Percentiles rank a stretch among this genome's conserved stretches.
Evolutionary conservation across 2,329 filamentous ascomycete genomes (phyloP).

Genomic region (Pestalotiopsis sp.): DNA sequence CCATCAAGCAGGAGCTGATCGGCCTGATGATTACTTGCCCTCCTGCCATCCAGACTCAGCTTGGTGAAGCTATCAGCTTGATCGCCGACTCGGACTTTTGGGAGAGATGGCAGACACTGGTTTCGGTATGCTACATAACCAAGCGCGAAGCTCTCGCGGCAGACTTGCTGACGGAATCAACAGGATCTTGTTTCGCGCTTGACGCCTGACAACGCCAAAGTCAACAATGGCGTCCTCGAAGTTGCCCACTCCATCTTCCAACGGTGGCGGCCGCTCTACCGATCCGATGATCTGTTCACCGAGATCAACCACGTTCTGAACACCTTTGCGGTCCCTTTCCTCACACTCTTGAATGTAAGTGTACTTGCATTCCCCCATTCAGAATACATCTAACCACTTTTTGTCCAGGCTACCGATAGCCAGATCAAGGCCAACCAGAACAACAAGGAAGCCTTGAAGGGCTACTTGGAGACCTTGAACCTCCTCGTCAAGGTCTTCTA

Average conservation of each 20-base stretch:
- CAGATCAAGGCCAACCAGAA: conserved; percentile 75
- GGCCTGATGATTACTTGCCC: conserved; percentile 96
- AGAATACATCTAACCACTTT: background rate
- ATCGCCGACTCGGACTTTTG: conserved; percentile 99
- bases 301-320: conserved; percentile 95
- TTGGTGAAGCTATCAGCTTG: conserved; percentile 94
- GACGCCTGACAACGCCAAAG: conserved; percentile 76
- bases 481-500: conserved; percentile 90
- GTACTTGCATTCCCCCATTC: background rate
- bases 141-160: background rate
- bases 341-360: conserved; percentile 74
- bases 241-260: conserved; percentile 98
- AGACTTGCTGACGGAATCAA: conserved; percentile 18
- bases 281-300: conserved; percentile 87
- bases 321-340: conserved; percentile 83
- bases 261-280: conserved; percentile 91
- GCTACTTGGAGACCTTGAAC: conserved; percentile 83
- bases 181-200: conserved; percentile 88
- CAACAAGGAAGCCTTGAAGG: conserved; percentile 74
- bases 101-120: conserved; percentile 93
- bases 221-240: conserved; percentile 93
- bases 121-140: conserved; percentile 59
- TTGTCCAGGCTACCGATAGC: conserved; percentile 63
- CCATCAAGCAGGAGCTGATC: conserved; percentile 94
- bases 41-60: conserved; percentile 83